Base-by-base conservation (phyloP, 2,329 filamentous ascomycete genomes). In the Diaporthe sp. region DNA sequence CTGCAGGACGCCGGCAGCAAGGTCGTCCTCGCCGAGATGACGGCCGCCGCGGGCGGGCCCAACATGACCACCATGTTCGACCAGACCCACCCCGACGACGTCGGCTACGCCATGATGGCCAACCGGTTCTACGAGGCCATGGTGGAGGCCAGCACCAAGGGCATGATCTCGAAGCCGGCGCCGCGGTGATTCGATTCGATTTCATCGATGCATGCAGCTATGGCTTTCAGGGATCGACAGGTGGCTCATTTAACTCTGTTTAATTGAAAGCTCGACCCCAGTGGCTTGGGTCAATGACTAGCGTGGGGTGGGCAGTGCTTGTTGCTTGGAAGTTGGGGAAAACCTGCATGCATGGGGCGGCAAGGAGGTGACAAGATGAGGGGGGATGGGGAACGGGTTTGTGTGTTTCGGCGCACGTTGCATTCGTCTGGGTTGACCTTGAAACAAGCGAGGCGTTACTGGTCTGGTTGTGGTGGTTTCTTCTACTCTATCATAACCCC, bases 81-180 rank as follows among this genome's bases (percentile, higher is more conserved):
- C 74, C 81, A 78, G 13, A 86, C 82, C 1, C 86, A 87, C 72
- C 86, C 85, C 0, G 79, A 81, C 28, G 83, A 85, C 44, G 78
- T 20, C 0, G 86, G 85, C 5, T 86, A 86, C 75, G 75, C 79
- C 58, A 85, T 86, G 80, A 87, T 87, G 85, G 85, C 85, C 44
- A 79, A 79, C 28, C 76, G 85, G 10, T 86, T 84, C 84, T 81
- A 81, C 71, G 73, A 61, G 0, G 79, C 81, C 31, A 80, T 84
- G 67, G 76, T 78, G 71, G 78, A 81, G 49, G 82, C 82, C 10
- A 78, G 79, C 6, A 28, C 71, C 22, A 78, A 79, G 53, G 80
- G 81, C 3, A 77, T 81, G 73, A 72, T 82, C 13, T 73, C 79
- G 61, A 55, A 70, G 5, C 80, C 80, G 1, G 65, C 68, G 8